Base-by-base conservation (phyloP, 176 grass and related monocot species). In the Echinochloa phyllopogon region DNA sequence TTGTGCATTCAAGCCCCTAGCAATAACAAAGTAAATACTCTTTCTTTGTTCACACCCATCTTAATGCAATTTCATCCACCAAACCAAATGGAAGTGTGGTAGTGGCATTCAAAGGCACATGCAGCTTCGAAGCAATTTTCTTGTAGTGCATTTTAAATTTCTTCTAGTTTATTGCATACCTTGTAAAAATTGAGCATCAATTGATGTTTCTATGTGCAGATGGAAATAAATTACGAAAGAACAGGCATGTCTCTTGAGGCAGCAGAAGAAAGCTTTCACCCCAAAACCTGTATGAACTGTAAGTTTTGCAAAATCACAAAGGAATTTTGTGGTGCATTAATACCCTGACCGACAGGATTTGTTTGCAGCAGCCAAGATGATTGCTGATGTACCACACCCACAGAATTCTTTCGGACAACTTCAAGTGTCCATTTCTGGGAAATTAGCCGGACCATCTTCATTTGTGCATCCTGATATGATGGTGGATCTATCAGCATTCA, bases 231-330 rank as follows among this genome's bases (percentile, higher is more conserved):
- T 55, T 38, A 48, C 3, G 36, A 39, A 66, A 49, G 52, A 40
- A 23, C 29, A 38, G 41, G 21, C 29, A 68, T 68, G 60, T 40
- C 5, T 66, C 13, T 36, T 21, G 52, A 82, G 18, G 50, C 8
- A 52, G 47, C 73, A 76, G 38, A 52, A 24, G 24, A 52, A 24
- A 17, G 18, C 11, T 57, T 43, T 45, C 10, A 68, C 51, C 12
- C 11, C 38, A 20, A 82, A 33, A 49, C 15, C 12, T 43, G 53
- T 48, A 82, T 36, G 27, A 82, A 75, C 60, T 82, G 69, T 76
- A 82, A 68, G 70, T 74, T 62, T 58, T 87, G 9, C 69, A 55
- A 66, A 64, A 82, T 48, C 50, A 68, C 4, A 17, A 60, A 65
- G 25, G 20, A 17, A 15, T 16, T 45, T 81, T 87, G 3, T 39